phyloP scores from a whole-genome alignment of 1,139 yeast genomes.

The Magnusiomyces ingens region DNA sequence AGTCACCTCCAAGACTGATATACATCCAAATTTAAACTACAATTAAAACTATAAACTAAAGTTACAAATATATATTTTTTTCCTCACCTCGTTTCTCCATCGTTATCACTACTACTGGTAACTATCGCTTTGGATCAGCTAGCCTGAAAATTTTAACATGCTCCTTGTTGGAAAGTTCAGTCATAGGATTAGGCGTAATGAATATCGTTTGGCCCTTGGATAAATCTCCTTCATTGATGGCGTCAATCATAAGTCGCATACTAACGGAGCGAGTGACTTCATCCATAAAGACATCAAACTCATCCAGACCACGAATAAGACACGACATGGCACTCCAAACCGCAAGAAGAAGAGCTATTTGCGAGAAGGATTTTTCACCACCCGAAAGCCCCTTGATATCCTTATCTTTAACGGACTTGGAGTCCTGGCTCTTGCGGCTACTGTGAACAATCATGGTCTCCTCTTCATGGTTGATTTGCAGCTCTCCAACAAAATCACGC shows the following conservation, averaged over 20 bases:
- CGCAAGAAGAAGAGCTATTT: conserved; percentile 77
- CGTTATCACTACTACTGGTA: neutral
- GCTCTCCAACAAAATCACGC: conserved; percentile 71
- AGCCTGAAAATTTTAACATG: conserved; percentile 70
- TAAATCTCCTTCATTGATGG: conserved; percentile 40
- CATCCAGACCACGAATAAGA: conserved; percentile 83
- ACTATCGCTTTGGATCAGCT: conserved; percentile 41
- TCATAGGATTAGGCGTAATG: conserved; percentile 91
- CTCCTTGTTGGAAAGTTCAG: conserved; percentile 55
- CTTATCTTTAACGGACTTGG: conserved; percentile 41
- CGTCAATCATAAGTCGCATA: conserved; percentile 63
- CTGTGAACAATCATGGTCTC: conserved; percentile 31
- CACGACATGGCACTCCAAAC: conserved; percentile 94
- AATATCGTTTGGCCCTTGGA: conserved; percentile 65
- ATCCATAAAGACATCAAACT: conserved; percentile 98
- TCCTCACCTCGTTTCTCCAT: no score
- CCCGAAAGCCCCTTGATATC: conserved; percentile 57
- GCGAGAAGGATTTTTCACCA: conserved; percentile 94
- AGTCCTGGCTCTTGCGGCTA: conserved; percentile 31
- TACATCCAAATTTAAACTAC: no score
- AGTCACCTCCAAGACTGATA: neutral
- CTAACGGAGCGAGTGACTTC: conserved; percentile 81
- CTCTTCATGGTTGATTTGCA: conserved; percentile 54
- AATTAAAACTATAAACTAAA: no score
- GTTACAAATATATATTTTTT: no score